Percentiles rank a stretch among this genome's conserved stretches.
Conservation (phyloP, 192 early-diverging fungal species). For the Coemansia sp. region DNA sequence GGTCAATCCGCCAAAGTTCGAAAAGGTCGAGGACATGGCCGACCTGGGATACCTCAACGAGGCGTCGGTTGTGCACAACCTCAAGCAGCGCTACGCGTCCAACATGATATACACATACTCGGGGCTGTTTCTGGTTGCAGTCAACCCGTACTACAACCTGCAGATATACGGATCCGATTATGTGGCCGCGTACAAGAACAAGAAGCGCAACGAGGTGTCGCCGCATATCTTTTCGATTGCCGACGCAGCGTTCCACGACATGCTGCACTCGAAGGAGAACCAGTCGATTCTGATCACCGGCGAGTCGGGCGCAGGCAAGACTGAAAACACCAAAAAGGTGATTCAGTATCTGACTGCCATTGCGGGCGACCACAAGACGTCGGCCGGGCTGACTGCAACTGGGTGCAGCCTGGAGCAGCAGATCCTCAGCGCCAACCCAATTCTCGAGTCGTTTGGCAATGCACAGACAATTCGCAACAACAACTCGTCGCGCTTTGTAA, state of each 20-base stretch:
- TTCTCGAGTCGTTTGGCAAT: constrained; percentile 97
- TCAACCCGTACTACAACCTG: constrained; percentile 94
- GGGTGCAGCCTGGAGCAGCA: constrained; percentile 78
- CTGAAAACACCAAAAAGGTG: constrained; percentile 99
- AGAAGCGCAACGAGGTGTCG: constrained; percentile 69
- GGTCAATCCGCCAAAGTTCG: constrained; percentile 99
- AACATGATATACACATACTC: constrained; percentile 98
- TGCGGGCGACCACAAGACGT: constrained; percentile 61
- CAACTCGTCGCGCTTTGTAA: constrained; percentile 94
- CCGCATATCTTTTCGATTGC: constrained; percentile 94
- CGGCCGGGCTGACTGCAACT: constrained; percentile 16
- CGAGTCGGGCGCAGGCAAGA: constrained; percentile 99
- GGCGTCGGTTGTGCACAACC: constrained; percentile 97
- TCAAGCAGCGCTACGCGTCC: constrained; percentile 83
- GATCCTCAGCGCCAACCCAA: constrained; percentile 96
- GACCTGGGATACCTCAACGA: constrained; percentile 96
- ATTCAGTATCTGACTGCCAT: constrained; percentile 97
- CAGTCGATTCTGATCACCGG: constrained; percentile 99
- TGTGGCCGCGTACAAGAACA: constrained; percentile 63
- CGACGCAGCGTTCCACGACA: constrained; percentile 92
- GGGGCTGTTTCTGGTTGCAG: constrained; percentile 97
- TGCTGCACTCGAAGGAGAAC: constrained; percentile 90
- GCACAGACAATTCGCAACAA: constrained; percentile 98
- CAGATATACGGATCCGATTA: constrained; percentile 83
- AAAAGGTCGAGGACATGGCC: constrained; percentile 98